Percentiles rank a stretch among this genome's conserved stretches.
Evolutionary conservation across 164 flowering plant species (phyloP).

Genomic region (Umbilicus rupestris): DNA sequence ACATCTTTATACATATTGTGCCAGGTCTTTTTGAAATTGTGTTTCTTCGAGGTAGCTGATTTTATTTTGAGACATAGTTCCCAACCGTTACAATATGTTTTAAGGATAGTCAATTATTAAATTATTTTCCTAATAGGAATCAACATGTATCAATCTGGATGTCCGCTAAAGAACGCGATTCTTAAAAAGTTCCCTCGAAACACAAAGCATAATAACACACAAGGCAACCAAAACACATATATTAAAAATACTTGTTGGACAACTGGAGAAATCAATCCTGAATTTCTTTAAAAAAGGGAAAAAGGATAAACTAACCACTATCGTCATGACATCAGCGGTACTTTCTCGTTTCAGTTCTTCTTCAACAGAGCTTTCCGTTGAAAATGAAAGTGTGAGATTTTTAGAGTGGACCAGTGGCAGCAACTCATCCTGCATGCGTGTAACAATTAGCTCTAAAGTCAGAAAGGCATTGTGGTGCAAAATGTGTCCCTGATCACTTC

Average conservation of each 20-base stretch:
- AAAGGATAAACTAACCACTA: slow-evolving; percentile 38
- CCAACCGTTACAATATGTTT: no score
- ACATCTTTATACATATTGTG: no score
- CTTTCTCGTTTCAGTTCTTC: slow-evolving; percentile 97
- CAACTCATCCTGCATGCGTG: slow-evolving; percentile 57
- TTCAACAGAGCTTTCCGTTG: slow-evolving; percentile 94
- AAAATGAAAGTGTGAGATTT: slow-evolving; percentile 83
- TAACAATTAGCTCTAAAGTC: not conserved
- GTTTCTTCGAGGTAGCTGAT: no score
- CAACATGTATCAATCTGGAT: no score
- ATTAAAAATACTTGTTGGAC: not conserved
- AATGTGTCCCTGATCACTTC: not conserved
- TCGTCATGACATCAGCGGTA: slow-evolving; percentile 90
- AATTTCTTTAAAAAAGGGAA: not conserved
- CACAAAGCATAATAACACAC: no score
- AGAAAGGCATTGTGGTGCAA: not conserved
- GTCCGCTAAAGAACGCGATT: no score
- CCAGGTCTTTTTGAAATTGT: no score
- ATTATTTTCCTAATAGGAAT: no score
- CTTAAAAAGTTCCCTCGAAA: no score
- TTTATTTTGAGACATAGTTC: no score
- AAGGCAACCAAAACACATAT: no score
- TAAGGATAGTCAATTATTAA: no score
- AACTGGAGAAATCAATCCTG: not conserved
- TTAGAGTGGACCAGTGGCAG: slow-evolving; percentile 59